Evolutionary conservation across 371 early-diverging fungal species (phyloP).

Genomic region (Rhizopus arrhizus): DNA sequence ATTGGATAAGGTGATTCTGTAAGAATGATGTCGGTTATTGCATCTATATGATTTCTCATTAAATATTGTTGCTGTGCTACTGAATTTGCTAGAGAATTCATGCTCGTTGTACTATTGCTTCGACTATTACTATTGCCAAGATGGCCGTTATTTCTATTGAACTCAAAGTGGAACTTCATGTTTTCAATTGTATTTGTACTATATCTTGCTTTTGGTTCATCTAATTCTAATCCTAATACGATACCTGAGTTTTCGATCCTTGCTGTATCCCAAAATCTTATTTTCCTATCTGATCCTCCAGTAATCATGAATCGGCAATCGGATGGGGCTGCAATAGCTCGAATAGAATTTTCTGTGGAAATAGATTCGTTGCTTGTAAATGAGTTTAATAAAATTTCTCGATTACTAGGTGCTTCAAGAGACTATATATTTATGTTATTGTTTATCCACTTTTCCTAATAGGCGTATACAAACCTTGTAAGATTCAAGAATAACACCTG

Average conservation of each 20-base stretch:
- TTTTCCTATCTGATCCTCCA: slow-evolving; percentile 80
- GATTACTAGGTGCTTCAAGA: slow-evolving; percentile 55
- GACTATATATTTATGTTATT: slow-evolving; percentile 27
- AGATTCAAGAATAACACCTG: slow-evolving; percentile 47
- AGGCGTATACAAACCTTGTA: slow-evolving; percentile 44
- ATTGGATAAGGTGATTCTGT: slow-evolving; percentile 79
- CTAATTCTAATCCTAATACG: slow-evolving; percentile 67
- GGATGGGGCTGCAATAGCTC: slow-evolving; percentile 55
- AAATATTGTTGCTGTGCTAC: slow-evolving; percentile 59
- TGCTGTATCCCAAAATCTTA: slow-evolving; percentile 80
- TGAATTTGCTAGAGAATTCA: slow-evolving; percentile 9
- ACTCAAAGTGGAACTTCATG: slow-evolving; percentile 59
- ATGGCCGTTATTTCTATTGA: slow-evolving; percentile 13
- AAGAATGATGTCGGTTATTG: slow-evolving; percentile 70
- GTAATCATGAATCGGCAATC: slow-evolving; percentile 73
- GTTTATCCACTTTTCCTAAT: neutral
- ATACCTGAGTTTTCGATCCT: slow-evolving; percentile 72
- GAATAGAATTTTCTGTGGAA: slow-evolving; percentile 56
- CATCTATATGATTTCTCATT: slow-evolving; percentile 72
- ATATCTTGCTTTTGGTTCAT: slow-evolving; percentile 61
- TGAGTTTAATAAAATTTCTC: slow-evolving; percentile 51
- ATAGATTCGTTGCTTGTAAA: slow-evolving; percentile 58
- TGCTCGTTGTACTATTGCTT: neutral
- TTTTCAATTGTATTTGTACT: slow-evolving; percentile 63
- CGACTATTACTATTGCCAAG: neutral